These are phyloP conservation scores for Phellopilus nigrolimitatus DNA, from an alignment of 1,284 basidiomycete species.

Conservation along the genomic window DNA sequence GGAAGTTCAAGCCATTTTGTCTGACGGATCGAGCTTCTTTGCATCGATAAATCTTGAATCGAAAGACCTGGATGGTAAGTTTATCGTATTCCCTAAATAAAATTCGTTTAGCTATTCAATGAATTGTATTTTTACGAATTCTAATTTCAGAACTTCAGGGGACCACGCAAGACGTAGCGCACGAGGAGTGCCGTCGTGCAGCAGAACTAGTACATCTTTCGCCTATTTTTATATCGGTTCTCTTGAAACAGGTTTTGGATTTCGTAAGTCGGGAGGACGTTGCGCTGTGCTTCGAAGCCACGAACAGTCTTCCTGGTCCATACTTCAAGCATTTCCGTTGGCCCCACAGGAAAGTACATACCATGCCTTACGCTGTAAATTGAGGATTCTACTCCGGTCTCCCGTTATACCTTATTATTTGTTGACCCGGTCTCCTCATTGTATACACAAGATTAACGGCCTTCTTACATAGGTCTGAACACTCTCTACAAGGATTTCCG, in stretches of 20 bases:
- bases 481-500: conserved; percentile 79
- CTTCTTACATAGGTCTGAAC: conserved; percentile 61
- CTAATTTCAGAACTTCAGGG: too few species aligned
- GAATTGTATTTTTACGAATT: too few species aligned
- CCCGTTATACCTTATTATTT: too few species aligned
- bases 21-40: conserved; percentile 34
- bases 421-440: too few species aligned
- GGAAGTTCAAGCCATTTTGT: conserved; percentile 83
- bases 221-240: neutral
- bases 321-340: conserved; percentile 96
- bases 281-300: conserved; percentile 85
- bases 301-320: conserved; percentile 89
- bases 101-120: too few species aligned
- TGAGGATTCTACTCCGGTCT: neutral
- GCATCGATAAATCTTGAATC: conserved; percentile 63
- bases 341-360: conserved; percentile 70
- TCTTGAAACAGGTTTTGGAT: conserved; percentile 1
- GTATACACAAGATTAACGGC: too few species aligned
- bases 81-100: too few species aligned
- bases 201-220: conserved; percentile 63
- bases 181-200: conserved; percentile 82
- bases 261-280: conserved; percentile 85
- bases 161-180: conserved; percentile 87
- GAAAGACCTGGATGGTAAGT: too few species aligned
- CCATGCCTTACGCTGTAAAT: neutral